These are phyloP conservation scores for Sarocladium oryzae DNA, from an alignment of 2,329 filamentous ascomycete species.

Conservation along the genomic window DNA sequence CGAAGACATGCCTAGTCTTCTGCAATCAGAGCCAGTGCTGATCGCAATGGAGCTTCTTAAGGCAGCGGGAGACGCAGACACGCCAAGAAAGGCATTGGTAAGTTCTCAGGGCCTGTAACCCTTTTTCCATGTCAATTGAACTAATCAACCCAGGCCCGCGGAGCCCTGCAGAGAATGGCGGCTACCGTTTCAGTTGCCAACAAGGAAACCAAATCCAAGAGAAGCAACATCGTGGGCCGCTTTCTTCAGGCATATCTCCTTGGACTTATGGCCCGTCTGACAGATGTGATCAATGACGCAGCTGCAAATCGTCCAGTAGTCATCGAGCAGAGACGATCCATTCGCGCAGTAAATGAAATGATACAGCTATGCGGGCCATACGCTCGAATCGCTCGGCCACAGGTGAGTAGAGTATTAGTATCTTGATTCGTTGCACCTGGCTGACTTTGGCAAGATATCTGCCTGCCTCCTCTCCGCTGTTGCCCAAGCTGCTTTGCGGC, in stretches of 20 bases:
- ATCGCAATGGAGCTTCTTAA: slow-evolving; percentile 80
- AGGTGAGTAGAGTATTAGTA: slow-evolving; percentile 50
- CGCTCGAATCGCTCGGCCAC: slow-evolving; percentile 74
- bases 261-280: slow-evolving; percentile 78
- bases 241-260: slow-evolving; percentile 83
- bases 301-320: slow-evolving; percentile 44
- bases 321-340: slow-evolving; percentile 67
- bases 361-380: slow-evolving; percentile 67
- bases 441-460: slow-evolving; percentile 55
- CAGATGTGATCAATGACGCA: slow-evolving; percentile 68
- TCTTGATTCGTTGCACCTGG: neutral
- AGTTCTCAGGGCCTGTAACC: neutral
- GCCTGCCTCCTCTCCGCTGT: slow-evolving; percentile 87
- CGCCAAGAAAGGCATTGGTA: slow-evolving; percentile 50
- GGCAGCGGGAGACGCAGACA: slow-evolving; percentile 62
- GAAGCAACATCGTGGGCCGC: slow-evolving; percentile 53
- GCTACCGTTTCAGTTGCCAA: slow-evolving; percentile 31
- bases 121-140: neutral
- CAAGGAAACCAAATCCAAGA: slow-evolving; percentile 40
- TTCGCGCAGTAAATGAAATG: slow-evolving; percentile 83
- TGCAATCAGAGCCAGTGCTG: slow-evolving; percentile 67
- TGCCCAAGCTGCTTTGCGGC: slow-evolving; percentile 64
- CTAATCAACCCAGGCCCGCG: slow-evolving; percentile 24
- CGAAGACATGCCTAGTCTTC: slow-evolving; percentile 58
- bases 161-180: slow-evolving; percentile 41